phyloP scores from a whole-genome alignment of 2,329 filamentous ascomycete genomes.

The Arthrobotrys musiformis region DNA sequence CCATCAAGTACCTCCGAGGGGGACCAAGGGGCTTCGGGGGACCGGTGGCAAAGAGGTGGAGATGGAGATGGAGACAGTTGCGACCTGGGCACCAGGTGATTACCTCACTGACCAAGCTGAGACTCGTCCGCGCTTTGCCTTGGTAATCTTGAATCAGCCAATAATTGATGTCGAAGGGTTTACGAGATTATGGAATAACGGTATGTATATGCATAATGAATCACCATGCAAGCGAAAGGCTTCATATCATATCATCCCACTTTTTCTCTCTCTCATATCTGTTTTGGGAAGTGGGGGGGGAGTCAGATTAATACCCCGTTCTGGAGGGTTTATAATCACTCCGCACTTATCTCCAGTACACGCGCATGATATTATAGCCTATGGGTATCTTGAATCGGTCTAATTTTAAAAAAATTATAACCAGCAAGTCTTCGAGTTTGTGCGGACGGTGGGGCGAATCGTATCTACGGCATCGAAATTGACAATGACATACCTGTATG shows the following conservation, averaged over 20 bases:
- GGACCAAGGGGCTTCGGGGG: constrained; percentile 50
- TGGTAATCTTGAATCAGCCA: constrained; percentile 73
- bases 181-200: constrained; percentile 64
- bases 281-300: neutral
- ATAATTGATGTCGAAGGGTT: constrained; percentile 65
- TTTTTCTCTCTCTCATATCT: neutral
- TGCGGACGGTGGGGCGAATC: constrained; percentile 91
- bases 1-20: neutral
- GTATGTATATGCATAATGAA: constrained; percentile 41
- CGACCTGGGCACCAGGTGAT: constrained; percentile 62
- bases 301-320: constrained; percentile 23
- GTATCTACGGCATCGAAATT: constrained; percentile 67
- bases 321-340: constrained; percentile 3
- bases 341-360: constrained; percentile 4
- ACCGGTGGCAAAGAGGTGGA: constrained; percentile 59
- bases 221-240: neutral
- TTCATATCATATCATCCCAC: neutral
- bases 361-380: neutral
- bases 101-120: constrained; percentile 57
- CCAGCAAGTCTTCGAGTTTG: constrained; percentile 77
- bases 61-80: constrained; percentile 64
- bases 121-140: constrained; percentile 62
- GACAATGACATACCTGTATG: constrained; percentile 41
- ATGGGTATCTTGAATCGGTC: neutral
- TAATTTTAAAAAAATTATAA: constrained; percentile 9